Conservation (phyloP, 495 filamentous ascomycete species). For the Oleoguttula mirabilis region DNA sequence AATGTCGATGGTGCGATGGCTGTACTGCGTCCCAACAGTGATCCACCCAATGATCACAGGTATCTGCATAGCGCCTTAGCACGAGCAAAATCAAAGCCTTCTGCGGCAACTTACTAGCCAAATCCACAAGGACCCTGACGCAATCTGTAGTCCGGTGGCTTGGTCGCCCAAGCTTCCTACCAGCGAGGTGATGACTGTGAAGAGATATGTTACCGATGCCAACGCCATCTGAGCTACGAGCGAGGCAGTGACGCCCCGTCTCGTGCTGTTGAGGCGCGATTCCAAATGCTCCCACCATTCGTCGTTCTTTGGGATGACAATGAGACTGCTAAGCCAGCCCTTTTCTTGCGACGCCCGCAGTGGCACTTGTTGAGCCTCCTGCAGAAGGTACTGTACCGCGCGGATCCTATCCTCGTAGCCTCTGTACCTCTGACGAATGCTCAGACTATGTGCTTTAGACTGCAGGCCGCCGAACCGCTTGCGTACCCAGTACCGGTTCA, state of each 20-base stretch:
- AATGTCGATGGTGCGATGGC: constrained; percentile 12
- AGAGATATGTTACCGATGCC: constrained; percentile 16
- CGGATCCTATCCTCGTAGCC: constrained; percentile 12
- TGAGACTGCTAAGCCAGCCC: constrained; percentile 20
- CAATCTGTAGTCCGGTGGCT: constrained; percentile 13
- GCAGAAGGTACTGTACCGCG: constrained; percentile 15
- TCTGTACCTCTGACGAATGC: constrained; percentile 9
- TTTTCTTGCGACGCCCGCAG: constrained; percentile 13
- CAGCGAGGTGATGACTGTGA: constrained; percentile 15
- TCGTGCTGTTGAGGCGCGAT: constrained; percentile 5
- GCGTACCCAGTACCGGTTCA: constrained; percentile 19
- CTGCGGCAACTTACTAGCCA: constrained; percentile 13
- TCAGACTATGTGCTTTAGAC: constrained; percentile 1
- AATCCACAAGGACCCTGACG: constrained; percentile 18
- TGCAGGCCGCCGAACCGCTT: constrained; percentile 11
- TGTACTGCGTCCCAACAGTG: constrained; percentile 18
- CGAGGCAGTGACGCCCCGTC: constrained; percentile 17
- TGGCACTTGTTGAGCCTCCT: constrained; percentile 21
- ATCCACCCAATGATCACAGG: constrained; percentile 21
- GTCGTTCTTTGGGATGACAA: constrained; percentile 18
- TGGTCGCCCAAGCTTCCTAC: constrained; percentile 11
- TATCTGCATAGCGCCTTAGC: no score
- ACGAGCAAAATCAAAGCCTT: not conserved
- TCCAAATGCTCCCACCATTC: constrained; percentile 17
- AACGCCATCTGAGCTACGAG: constrained; percentile 18